phyloP scores from a whole-genome alignment of 179 eudicot genomes.

The Camellia oleifera region DNA sequence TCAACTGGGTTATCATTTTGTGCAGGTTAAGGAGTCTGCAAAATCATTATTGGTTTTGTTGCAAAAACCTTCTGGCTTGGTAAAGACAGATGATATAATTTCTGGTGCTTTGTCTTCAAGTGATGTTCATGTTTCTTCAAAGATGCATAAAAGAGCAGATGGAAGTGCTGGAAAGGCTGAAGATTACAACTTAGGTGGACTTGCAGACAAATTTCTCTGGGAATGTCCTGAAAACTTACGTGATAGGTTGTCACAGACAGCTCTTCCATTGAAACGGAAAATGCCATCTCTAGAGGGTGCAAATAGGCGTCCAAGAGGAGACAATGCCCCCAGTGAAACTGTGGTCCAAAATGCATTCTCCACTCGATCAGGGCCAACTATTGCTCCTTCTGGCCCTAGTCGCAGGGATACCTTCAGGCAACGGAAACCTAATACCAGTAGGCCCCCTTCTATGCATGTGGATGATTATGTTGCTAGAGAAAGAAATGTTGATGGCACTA shows the following conservation, averaged over 20 bases:
- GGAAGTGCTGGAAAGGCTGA: slow-evolving; percentile 56
- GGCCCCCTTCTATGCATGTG: slow-evolving; percentile 98
- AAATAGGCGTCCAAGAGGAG: slow-evolving; percentile 78
- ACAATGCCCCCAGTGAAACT: slow-evolving; percentile 45
- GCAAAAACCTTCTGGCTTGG: slow-evolving; percentile 43
- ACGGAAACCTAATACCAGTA: slow-evolving; percentile 95
- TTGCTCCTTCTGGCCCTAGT: slow-evolving; percentile 53
- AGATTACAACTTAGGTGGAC: slow-evolving; percentile 46
- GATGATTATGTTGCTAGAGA: slow-evolving; percentile 98
- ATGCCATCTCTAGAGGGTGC: slow-evolving; percentile 56
- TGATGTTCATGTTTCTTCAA: slow-evolving; percentile 41
- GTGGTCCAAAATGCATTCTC: slow-evolving; percentile 34
- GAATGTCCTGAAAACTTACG: slow-evolving; percentile 94
- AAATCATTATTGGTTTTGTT: slow-evolving; percentile 51
- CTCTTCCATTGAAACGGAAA: slow-evolving; percentile 64
- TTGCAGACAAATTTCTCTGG: slow-evolving; percentile 71
- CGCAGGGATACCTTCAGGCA: slow-evolving; percentile 86
- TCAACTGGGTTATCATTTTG: slow-evolving; percentile 7
- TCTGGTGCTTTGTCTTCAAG: slow-evolving; percentile 30
- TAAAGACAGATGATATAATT: slow-evolving; percentile 34
- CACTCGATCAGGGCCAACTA: slow-evolving; percentile 59
- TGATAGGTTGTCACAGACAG: slow-evolving; percentile 67
- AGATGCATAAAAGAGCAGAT: slow-evolving; percentile 55
- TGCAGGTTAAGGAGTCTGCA: slow-evolving; percentile 61
- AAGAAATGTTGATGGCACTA: slow-evolving; percentile 73